These are phyloP conservation scores for Entoloma clypeatum DNA, from an alignment of 1,284 basidiomycete species.

Conservation along the genomic window DNA sequence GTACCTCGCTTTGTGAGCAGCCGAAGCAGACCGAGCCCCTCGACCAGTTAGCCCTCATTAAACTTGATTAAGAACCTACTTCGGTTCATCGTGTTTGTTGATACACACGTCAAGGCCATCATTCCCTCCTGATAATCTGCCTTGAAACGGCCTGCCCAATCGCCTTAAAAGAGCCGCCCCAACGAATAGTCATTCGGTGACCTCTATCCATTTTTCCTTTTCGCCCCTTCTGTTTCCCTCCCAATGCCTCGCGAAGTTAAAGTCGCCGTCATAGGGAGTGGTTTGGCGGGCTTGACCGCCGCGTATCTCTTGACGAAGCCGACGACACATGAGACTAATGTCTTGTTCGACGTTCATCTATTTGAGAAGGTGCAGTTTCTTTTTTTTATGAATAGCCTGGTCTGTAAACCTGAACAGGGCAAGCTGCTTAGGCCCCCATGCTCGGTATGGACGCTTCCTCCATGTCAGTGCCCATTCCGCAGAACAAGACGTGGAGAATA, in stretches of 20 bases:
- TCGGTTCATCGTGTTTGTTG: too few relatives aligned
- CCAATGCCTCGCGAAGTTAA: constrained; percentile 43
- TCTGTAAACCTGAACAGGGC: too few relatives aligned
- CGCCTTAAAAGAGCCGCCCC: too few relatives aligned
- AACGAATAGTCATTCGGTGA: neutral
- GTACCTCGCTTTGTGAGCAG: too few relatives aligned
- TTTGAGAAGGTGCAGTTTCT: constrained; percentile 61
- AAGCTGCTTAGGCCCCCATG: constrained; percentile 36
- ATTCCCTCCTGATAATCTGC: too few relatives aligned
- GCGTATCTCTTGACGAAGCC: constrained; percentile 51
- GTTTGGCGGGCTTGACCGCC: constrained; percentile 67
- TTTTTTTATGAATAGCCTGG: too few relatives aligned
- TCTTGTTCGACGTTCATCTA: constrained; percentile 62
- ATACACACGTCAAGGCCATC: too few relatives aligned
- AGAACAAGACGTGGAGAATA: constrained; percentile 39
- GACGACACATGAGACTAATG: constrained; percentile 25
- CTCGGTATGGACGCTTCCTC: constrained; percentile 60
- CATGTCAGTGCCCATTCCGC: constrained; percentile 36
- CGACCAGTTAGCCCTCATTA: too few relatives aligned
- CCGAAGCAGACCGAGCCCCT: too few relatives aligned
- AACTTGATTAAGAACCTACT: too few relatives aligned
- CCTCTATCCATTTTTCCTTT: neutral
- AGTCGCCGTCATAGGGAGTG: constrained; percentile 67
- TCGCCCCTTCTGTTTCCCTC: neutral
- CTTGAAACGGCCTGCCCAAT: too few relatives aligned